Evolutionary conservation across 2,329 filamentous ascomycete genomes (phyloP).

Genomic region (Cylindrodendrum hubeiense): DNA sequence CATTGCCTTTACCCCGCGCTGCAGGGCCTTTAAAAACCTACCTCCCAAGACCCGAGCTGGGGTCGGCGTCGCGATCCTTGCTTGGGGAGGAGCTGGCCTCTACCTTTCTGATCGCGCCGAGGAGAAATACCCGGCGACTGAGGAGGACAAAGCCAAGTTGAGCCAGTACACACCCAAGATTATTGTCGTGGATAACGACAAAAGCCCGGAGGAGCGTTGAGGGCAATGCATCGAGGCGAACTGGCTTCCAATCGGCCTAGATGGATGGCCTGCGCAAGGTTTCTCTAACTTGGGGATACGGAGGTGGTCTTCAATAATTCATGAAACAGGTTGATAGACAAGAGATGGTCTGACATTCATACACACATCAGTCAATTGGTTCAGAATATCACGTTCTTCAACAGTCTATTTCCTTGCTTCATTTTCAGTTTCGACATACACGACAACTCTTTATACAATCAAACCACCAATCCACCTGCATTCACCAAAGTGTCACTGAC

Average conservation of each 20-base stretch:
- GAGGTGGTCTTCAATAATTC: too few relatives aligned
- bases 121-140: constrained; percentile 74
- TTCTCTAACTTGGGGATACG: too few relatives aligned
- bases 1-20: background rate
- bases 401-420: constrained; percentile 15
- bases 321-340: too few relatives aligned
- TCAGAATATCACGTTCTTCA: background rate
- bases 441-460: background rate
- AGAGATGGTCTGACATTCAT: background rate
- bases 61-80: constrained; percentile 80
- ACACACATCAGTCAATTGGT: background rate
- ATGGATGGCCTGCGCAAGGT: background rate
- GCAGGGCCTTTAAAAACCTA: constrained; percentile 78
- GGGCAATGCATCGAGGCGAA: too few relatives aligned
- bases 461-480: constrained; percentile 21
- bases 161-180: constrained; percentile 73
- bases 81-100: constrained; percentile 81
- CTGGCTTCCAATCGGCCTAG: background rate
- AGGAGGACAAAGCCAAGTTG: constrained; percentile 78
- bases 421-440: constrained; percentile 13
- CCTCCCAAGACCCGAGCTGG: constrained; percentile 76
- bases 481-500: constrained; percentile 25
- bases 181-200: constrained; percentile 64
- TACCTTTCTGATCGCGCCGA: constrained; percentile 80
- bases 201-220: constrained; percentile 26